phyloP scores from a whole-genome alignment of 2,329 filamentous ascomycete species.

The Aspergillus nomiae region DNA sequence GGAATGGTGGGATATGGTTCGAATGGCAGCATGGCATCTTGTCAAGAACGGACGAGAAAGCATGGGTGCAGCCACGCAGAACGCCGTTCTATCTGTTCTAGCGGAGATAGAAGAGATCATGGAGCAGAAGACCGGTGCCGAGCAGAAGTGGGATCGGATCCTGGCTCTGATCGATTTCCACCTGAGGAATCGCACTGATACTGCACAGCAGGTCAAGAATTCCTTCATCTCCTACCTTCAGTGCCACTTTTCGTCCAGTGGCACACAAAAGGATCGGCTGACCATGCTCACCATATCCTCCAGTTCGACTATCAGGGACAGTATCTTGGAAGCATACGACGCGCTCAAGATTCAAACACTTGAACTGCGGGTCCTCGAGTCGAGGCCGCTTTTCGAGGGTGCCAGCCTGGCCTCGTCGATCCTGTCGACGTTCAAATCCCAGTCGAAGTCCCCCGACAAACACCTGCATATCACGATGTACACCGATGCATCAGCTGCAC shows the following conservation, averaged over 20 bases:
- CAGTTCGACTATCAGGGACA: conserved; percentile 61
- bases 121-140: conserved; percentile 8
- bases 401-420: conserved; percentile 55
- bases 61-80: conserved; percentile 64
- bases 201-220: conserved; percentile 25
- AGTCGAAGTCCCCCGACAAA: conserved; percentile 21
- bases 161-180: conserved; percentile 29
- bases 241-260: conserved; percentile 12
- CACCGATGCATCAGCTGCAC: conserved; percentile 62
- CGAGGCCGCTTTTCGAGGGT: conserved; percentile 67
- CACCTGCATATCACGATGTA: conserved; percentile 52
- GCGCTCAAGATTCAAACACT: conserved; percentile 40
- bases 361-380: conserved; percentile 65
- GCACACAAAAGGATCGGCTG: conserved; percentile 30
- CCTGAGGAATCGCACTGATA: conserved; percentile 24
- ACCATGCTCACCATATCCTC: conserved; percentile 63
- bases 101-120: conserved; percentile 28
- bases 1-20: conserved; percentile 59
- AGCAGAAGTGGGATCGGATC: conserved; percentile 23
- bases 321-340: conserved; percentile 48
- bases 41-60: conserved; percentile 67
- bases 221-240: conserved; percentile 30
- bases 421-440: conserved; percentile 25
- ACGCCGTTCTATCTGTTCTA: conserved; percentile 29
- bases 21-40: conserved; percentile 63